Conservation (phyloP, 2,329 filamentous ascomycete species). For the Calonectria pseudoreteaudii region DNA sequence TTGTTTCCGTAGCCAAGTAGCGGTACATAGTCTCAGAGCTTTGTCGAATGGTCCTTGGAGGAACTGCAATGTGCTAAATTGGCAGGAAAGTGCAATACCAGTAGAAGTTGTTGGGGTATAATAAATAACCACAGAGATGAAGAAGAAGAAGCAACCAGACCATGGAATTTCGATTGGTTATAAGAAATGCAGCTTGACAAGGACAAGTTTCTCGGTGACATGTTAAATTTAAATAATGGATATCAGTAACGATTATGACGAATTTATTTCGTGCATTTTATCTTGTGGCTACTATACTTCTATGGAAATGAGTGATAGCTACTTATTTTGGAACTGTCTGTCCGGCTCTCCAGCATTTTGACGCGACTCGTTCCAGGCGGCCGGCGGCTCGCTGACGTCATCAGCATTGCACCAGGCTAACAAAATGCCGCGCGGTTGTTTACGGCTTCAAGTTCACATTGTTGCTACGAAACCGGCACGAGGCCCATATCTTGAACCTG, state of each 20-base stretch:
- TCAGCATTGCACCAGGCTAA: too few relatives aligned
- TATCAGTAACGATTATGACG: neutral
- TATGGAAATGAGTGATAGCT: neutral
- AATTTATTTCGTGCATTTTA: neutral
- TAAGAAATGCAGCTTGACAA: neutral
- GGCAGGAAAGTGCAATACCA: too few relatives aligned
- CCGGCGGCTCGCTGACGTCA: neutral
- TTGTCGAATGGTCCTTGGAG: too few relatives aligned
- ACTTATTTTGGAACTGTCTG: neutral
- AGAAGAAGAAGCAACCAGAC: neutral
- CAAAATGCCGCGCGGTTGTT: conserved; percentile 5
- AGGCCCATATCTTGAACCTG: neutral
- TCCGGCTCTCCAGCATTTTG: neutral
- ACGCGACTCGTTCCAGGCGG: neutral
- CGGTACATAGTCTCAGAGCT: too few relatives aligned
- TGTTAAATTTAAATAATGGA: too few relatives aligned
- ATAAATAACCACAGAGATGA: too few relatives aligned
- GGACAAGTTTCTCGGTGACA: neutral
- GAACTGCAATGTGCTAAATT: too few relatives aligned
- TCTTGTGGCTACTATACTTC: neutral
- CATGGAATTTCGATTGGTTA: neutral
- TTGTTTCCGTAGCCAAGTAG: too few relatives aligned
- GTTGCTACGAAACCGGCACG: neutral
- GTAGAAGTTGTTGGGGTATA: too few relatives aligned
- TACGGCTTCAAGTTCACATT: neutral